phyloP scores from a whole-genome alignment of 208 protist genomes.

The Lotmaria passim region DNA sequence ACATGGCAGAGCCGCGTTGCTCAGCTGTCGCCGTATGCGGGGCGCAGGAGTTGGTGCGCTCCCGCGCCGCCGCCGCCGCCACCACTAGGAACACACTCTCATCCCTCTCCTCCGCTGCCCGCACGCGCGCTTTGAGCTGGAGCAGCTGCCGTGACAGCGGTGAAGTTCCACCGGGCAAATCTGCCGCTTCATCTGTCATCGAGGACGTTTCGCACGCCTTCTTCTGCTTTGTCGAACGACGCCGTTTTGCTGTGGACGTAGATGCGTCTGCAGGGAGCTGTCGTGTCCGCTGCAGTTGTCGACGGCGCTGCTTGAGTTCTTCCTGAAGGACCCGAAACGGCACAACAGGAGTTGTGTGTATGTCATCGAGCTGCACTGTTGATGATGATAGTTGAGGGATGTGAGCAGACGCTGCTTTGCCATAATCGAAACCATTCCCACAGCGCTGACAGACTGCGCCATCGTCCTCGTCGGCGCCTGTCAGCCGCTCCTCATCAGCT shows the following conservation, averaged over 20 bases:
- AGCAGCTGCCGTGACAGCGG: background rate
- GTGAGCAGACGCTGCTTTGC: too few relatives aligned
- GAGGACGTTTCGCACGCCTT: background rate
- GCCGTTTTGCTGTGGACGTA: background rate
- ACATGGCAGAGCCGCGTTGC: background rate
- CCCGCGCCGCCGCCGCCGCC: too few relatives aligned
- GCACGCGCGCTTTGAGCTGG: background rate
- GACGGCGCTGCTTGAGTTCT: constrained; percentile 10
- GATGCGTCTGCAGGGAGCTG: background rate
- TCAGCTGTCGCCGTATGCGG: background rate
- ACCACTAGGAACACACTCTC: constrained; percentile 1
- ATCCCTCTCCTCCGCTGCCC: background rate
- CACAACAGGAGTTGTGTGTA: background rate
- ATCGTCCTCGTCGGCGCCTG: too few relatives aligned
- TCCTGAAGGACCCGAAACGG: constrained; percentile 26
- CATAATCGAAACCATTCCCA: too few relatives aligned
- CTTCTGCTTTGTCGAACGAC: background rate
- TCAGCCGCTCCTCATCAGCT: background rate
- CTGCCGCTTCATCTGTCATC: background rate
- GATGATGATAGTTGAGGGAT: background rate
- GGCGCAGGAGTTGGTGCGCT: background rate
- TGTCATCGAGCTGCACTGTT: too few relatives aligned
- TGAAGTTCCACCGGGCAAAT: background rate
- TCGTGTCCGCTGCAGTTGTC: background rate
- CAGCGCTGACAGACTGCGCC: too few relatives aligned